Percentiles rank a stretch among this genome's conserved stretches.
phyloP scores from a whole-genome alignment of 108 stramenopile genomes.

The Heterococcus sp. region DNA sequence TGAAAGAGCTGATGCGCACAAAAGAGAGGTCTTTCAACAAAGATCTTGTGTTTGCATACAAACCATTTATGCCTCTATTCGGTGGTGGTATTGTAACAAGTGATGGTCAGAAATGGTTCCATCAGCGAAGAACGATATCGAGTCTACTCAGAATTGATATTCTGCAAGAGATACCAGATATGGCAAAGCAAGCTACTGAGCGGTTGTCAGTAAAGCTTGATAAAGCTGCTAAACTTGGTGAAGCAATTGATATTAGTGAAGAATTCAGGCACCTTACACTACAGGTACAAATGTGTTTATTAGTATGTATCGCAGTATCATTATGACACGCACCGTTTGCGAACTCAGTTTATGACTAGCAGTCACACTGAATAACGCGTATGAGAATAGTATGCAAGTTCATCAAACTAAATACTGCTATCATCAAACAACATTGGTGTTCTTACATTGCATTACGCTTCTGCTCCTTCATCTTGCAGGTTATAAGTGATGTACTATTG shows the following conservation, averaged over 20 bases:
- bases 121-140: slow-evolving; percentile 45
- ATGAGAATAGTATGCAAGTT: neutral
- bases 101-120: slow-evolving; percentile 48
- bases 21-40: slow-evolving; percentile 51
- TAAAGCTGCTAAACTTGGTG: neutral
- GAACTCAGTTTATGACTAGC: no score
- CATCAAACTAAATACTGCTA: neutral
- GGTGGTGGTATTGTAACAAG: slow-evolving; percentile 57
- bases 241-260: slow-evolving; percentile 52
- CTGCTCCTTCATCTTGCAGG: slow-evolving; percentile 33
- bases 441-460: slow-evolving; percentile 20
- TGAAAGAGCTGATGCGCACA: slow-evolving; percentile 54
- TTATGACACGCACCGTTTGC: no score
- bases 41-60: slow-evolving; percentile 53
- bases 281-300: no score
- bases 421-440: neutral
- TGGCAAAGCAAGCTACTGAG: slow-evolving; percentile 38
- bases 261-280: slow-evolving; percentile 58
- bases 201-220: slow-evolving; percentile 49
- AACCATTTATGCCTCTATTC: slow-evolving; percentile 53
- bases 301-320: no score
- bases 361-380: neutral
- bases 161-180: slow-evolving; percentile 46
- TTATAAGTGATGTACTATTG: slow-evolving; percentile 56
- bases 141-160: slow-evolving; percentile 50